These are phyloP conservation scores for Pythium pectinolyticum DNA, from an alignment of 352 stramenopile species.

Conservation along the genomic window DNA sequence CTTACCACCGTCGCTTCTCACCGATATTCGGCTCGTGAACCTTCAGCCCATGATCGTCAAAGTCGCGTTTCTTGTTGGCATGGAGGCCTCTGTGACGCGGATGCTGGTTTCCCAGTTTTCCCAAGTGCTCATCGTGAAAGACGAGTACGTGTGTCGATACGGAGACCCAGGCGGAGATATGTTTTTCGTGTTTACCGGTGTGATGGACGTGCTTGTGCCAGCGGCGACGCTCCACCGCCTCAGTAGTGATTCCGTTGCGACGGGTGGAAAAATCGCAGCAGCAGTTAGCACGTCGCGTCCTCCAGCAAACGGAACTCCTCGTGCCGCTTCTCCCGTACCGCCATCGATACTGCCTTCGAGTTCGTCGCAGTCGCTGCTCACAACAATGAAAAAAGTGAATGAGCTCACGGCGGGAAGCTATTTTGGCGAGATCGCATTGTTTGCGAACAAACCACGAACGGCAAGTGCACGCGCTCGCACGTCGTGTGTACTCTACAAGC, in stretches of 20 bases:
- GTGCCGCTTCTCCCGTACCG: conserved; percentile 27
- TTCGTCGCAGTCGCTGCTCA: not conserved
- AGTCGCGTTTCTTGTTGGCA: conserved; percentile 58
- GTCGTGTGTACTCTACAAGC: conserved; percentile 56
- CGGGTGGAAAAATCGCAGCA: conserved; percentile 14
- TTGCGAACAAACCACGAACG: conserved; percentile 47
- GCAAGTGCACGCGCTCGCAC: conserved; percentile 48
- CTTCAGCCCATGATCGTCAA: conserved; percentile 71
- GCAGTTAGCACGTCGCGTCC: conserved; percentile 9
- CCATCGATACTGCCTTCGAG: not conserved
- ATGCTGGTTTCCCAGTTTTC: conserved; percentile 74
- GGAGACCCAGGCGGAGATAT: conserved; percentile 70
- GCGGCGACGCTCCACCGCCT: conserved; percentile 31
- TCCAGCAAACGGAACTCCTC: conserved; percentile 18
- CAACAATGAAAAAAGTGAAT: conserved; percentile 52
- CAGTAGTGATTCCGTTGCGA: conserved; percentile 29
- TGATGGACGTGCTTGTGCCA: conserved; percentile 31
- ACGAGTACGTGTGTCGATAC: conserved; percentile 64
- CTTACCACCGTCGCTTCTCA: conserved; percentile 61
- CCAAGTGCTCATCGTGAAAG: conserved; percentile 57
- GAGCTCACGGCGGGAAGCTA: conserved; percentile 52
- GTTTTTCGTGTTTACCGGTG: conserved; percentile 73
- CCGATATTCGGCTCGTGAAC: conserved; percentile 67
- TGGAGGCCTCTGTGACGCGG: conserved; percentile 54
- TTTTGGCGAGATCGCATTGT: conserved; percentile 60